phyloP scores from a whole-genome alignment of 805 yeast genomes.

The Dipodascopsis tothii region DNA sequence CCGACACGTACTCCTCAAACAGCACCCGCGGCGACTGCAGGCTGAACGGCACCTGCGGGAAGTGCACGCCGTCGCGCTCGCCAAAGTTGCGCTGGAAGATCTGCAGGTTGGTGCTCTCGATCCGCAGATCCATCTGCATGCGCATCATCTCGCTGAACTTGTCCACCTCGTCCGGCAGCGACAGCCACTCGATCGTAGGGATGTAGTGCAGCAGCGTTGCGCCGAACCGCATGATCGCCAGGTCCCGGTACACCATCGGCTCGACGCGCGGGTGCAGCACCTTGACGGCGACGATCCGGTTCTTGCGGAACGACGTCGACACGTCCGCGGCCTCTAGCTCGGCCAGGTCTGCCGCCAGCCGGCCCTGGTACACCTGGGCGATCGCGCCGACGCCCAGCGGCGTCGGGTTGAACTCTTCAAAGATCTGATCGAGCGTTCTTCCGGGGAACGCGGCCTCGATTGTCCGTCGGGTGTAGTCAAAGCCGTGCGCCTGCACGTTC shows the following conservation, averaged over 20 bases:
- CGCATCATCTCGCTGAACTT: conserved; percentile 82
- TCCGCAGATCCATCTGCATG: conserved; percentile 78
- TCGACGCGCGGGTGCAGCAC: conserved; percentile 86
- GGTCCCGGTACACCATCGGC: conserved; percentile 64
- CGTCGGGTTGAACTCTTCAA: conserved; percentile 62
- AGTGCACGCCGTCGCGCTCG: conserved; percentile 52
- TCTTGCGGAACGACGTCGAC: neutral
- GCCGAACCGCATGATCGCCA: conserved; percentile 73
- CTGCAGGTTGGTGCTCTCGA: conserved; percentile 75
- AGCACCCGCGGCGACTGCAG: conserved; percentile 60
- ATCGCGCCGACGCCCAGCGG: conserved; percentile 98
- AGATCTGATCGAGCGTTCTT: conserved; percentile 58
- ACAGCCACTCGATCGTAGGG: conserved; percentile 97
- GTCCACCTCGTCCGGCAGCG: conserved; percentile 87
- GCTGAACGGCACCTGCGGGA: conserved; percentile 45
- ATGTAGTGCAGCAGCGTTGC: conserved; percentile 61
- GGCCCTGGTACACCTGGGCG: conserved; percentile 49
- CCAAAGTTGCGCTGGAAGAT: conserved; percentile 66
- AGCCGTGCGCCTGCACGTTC: conserved; percentile 66
- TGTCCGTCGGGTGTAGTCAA: conserved; percentile 50
- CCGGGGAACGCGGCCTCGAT: conserved; percentile 54
- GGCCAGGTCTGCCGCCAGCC: neutral
- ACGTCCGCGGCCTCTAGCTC: conserved; percentile 23
- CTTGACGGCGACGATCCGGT: conserved; percentile 69
- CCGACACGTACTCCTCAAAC: conserved; percentile 79